Conservation (phyloP, 2,329 filamentous ascomycete species). For the Ceratocystis alfenasii region DNA sequence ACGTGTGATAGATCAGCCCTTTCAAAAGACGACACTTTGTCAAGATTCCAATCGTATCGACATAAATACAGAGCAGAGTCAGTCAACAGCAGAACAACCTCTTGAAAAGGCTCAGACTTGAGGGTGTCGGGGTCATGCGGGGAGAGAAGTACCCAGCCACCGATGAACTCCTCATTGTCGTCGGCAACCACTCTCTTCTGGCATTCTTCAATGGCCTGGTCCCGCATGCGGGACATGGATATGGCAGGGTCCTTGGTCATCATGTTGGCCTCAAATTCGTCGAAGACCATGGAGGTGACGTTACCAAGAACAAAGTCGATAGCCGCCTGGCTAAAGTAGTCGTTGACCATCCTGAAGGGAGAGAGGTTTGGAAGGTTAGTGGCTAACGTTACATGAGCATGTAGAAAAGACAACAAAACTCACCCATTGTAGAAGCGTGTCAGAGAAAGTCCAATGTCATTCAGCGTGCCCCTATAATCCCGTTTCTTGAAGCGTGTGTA, state of each 20-base stretch:
- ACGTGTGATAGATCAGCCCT: conserved; percentile 67
- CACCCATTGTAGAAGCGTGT: conserved; percentile 60
- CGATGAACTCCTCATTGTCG: conserved; percentile 70
- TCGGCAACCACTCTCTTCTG: conserved; percentile 77
- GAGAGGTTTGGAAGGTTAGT: conserved; percentile 15
- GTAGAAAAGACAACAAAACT: conserved; percentile 25
- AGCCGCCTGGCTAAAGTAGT: conserved; percentile 89
- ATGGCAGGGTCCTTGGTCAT: conserved; percentile 86
- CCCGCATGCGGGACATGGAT: conserved; percentile 69
- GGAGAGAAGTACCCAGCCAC: conserved; percentile 78
- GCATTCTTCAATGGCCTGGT: conserved; percentile 81
- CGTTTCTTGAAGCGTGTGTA: conserved; percentile 86
- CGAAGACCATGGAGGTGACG: conserved; percentile 71
- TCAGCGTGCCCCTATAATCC: conserved; percentile 80
- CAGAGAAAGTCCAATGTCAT: conserved; percentile 79
- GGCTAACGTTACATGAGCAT: background rate
- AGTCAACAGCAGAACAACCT: conserved; percentile 77
- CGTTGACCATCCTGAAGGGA: conserved; percentile 76
- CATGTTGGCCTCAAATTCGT: conserved; percentile 89
- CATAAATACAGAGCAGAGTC: conserved; percentile 78
- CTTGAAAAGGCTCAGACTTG: conserved; percentile 69
- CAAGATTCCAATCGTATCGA: conserved; percentile 85
- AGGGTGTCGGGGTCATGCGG: conserved; percentile 59
- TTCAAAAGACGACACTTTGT: conserved; percentile 90
- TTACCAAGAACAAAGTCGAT: conserved; percentile 92